Conservation (phyloP, 768 basidiomycete species). For the Exidia glandulosa region DNA sequence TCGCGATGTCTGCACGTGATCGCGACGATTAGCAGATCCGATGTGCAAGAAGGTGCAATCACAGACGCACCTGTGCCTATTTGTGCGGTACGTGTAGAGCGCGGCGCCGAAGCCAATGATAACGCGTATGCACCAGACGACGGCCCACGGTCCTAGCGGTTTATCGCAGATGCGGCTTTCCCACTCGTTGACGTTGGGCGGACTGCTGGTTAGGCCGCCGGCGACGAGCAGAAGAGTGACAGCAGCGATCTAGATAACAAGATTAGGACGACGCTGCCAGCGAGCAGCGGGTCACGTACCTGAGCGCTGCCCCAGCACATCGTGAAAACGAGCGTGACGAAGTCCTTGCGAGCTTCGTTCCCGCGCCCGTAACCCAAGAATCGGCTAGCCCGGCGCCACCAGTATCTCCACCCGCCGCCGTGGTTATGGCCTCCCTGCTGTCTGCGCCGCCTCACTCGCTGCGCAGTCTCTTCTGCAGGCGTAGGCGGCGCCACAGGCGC, state of each 20-base stretch:
- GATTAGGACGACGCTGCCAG: neutral
- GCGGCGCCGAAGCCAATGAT: neutral
- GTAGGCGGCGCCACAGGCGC: neutral
- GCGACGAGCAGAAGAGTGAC: neutral
- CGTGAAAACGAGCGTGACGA: neutral
- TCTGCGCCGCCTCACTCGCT: neutral
- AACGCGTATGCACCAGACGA: conserved; percentile 4
- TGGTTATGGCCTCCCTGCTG: neutral
- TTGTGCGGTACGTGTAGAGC: neutral
- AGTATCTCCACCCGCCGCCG: neutral
- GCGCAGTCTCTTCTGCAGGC: neutral
- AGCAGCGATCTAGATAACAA: neutral
- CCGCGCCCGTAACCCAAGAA: neutral
- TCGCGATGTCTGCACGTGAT: neutral
- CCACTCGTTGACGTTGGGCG: conserved; percentile 2
- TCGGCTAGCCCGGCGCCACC: neutral
- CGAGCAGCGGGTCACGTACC: neutral
- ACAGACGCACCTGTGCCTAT: neutral
- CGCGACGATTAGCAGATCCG: neutral
- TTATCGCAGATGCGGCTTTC: neutral
- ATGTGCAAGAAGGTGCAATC: neutral
- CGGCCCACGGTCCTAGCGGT: conserved; percentile 3
- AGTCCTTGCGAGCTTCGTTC: neutral
- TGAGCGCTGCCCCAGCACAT: neutral
- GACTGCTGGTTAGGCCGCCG: neutral